Percentiles rank a stretch among this genome's conserved stretches.
These are phyloP conservation scores for Papiliotrema terrestris DNA, from an alignment of 1,284 basidiomycete genomes.

Conservation along the genomic window DNA sequence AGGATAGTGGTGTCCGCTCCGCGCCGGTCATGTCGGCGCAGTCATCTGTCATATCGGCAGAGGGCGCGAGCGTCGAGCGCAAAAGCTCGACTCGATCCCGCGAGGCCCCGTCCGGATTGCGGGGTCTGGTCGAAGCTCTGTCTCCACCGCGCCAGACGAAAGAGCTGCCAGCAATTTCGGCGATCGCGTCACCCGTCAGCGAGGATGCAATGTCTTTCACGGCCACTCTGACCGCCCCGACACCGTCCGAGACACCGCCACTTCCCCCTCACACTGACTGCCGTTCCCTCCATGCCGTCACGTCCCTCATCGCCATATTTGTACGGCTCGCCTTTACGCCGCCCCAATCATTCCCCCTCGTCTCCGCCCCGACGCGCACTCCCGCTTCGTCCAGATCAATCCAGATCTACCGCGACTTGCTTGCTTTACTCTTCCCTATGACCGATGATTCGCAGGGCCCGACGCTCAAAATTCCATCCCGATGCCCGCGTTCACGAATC, in stretches of 20 bases:
- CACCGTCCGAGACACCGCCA: neutral
- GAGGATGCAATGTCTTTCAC: neutral
- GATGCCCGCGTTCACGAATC: conserved; percentile 64
- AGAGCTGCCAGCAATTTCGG: conserved; percentile 15
- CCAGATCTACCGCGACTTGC: conserved; percentile 51
- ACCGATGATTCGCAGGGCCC: conserved; percentile 22
- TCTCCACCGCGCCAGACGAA: conserved; percentile 29
- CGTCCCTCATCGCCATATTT: conserved; percentile 52
- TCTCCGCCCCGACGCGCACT: conserved; percentile 36
- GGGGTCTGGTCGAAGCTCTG: conserved; percentile 34
- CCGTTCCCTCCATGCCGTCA: conserved; percentile 45
- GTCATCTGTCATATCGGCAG: neutral
- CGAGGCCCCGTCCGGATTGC: conserved; percentile 20
- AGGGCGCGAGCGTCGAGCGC: neutral
- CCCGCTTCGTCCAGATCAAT: conserved; percentile 50
- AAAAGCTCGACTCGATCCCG: conserved; percentile 5
- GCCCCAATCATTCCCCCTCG: conserved; percentile 37
- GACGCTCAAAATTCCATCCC: conserved; percentile 34
- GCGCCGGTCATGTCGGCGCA: neutral
- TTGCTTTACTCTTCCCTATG: conserved; percentile 48
- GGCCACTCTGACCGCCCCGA: neutral
- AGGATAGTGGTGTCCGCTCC: neutral
- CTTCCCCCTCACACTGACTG: conserved; percentile 30
- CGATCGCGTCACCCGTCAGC: neutral
- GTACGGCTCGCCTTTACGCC: conserved; percentile 50